Conservation (phyloP, 106 monocot species). For the Dactylorhiza incarnata region DNA sequence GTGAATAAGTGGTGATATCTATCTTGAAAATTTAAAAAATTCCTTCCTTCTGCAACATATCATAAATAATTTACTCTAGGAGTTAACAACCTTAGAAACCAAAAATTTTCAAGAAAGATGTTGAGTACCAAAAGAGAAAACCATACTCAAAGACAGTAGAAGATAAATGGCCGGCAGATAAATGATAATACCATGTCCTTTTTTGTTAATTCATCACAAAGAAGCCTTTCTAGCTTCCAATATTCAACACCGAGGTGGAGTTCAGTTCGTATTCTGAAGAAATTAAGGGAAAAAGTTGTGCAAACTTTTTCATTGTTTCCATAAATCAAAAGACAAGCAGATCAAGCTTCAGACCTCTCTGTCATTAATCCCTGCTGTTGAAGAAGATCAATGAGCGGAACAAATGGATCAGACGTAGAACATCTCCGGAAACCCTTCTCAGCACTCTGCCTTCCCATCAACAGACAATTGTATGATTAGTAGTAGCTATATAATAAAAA, state of each 20-base stretch:
- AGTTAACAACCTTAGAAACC: too few species aligned
- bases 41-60: neutral
- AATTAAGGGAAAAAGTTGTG: neutral
- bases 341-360: constrained; percentile 33
- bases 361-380: constrained; percentile 49
- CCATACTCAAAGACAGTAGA: neutral
- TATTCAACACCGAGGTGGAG: constrained; percentile 62
- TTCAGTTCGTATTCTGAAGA: constrained; percentile 54
- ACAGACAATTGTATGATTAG: constrained; percentile 8
- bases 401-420: constrained; percentile 29
- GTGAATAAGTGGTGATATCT: too few species aligned
- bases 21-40: neutral
- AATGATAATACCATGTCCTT: constrained; percentile 29
- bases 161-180: neutral
- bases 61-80: neutral
- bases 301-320: neutral
- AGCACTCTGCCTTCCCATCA: constrained; percentile 14
- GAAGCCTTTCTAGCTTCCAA: constrained; percentile 81
- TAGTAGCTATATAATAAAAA: neutral
- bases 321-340: neutral
- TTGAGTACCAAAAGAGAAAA: neutral
- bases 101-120: neutral
- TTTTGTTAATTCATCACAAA: constrained; percentile 46
- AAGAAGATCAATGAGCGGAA: constrained; percentile 48
- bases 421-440: neutral